phyloP scores from a whole-genome alignment of 225 moss, liverwort and hornwort genomes.

The Takakia lepidozioides region DNA sequence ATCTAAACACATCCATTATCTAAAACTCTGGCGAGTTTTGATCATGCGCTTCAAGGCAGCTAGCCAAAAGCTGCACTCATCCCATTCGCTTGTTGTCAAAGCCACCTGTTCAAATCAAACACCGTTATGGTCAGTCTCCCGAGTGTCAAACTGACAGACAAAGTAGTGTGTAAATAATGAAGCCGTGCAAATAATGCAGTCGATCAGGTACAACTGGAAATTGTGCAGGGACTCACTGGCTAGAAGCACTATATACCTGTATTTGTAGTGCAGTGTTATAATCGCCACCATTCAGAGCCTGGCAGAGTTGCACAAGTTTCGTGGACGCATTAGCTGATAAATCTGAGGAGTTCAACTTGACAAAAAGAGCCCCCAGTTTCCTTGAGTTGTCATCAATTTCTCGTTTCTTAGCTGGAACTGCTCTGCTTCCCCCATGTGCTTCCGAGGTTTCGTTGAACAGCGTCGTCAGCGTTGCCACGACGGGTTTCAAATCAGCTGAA shows the following conservation, averaged over 20 bases:
- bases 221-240: too few relatives aligned
- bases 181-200: too few relatives aligned
- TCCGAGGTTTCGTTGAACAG: slow-evolving; percentile 77
- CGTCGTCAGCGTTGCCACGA: slow-evolving; percentile 64
- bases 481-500: slow-evolving; percentile 77
- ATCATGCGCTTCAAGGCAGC: slow-evolving; percentile 90
- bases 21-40: slow-evolving; percentile 75
- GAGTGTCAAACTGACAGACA: too few relatives aligned
- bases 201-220: too few relatives aligned
- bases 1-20: slow-evolving; percentile 29
- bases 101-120: too few relatives aligned
- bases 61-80: slow-evolving; percentile 87
- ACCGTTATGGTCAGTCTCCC: too few relatives aligned
- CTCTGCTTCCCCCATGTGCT: slow-evolving; percentile 64
- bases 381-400: slow-evolving; percentile 87
- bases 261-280: slow-evolving; percentile 71
- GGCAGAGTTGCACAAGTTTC: slow-evolving; percentile 81
- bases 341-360: slow-evolving; percentile 82
- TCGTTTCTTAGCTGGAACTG: slow-evolving; percentile 71
- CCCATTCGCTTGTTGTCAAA: slow-evolving; percentile 86
- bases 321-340: slow-evolving; percentile 70
- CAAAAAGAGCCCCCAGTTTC: slow-evolving; percentile 78
- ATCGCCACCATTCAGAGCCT: slow-evolving; percentile 59
- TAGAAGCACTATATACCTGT: too few relatives aligned
- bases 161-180: too few relatives aligned